Base-by-base conservation (phyloP, 768 basidiomycete species). In the Piloderma croceum region DNA sequence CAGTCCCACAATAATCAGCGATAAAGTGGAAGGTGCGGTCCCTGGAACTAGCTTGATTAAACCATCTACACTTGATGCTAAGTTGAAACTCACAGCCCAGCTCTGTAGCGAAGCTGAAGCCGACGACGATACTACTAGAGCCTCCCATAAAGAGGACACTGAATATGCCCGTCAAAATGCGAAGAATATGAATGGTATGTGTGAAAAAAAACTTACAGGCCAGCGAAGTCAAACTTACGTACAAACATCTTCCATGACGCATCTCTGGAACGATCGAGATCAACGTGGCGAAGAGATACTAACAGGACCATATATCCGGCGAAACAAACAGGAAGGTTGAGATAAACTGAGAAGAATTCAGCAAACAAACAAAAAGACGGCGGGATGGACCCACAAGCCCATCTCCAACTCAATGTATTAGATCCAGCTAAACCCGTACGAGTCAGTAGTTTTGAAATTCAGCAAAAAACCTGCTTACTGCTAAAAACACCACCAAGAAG, bases 341-440 rank as follows among this genome's bases (percentile, higher is more conserved):
- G 70, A 57, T 79, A 90, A 59, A 91, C 88, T 90, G 59, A 27
- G 34, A 36, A 43, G n/a, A n/a, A n/a, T n/a, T n/a, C n/a, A n/a
- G n/a, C n/a, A n/a, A n/a, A n/a, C n/a, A n/a, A n/a, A n/a, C n/a
- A n/a, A n/a, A n/a, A n/a, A n/a, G n/a, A n/a, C n/a, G n/a, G n/a
- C n/a, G n/a, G n/a, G n/a, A n/a, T n/a, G n/a, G 20, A 71, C 88
- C 65, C 62, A 90, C 88, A 91, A 38, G 78, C 83, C 81, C 84
- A 90, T 73, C 89, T 71, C 88, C 88, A 91, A 52, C 68, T 78
- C 39, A 83, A 33, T 21, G 37, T 42, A 22, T 52, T 51, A 19
- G 53, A 45, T 40, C 58, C 58, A 40, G 61, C 56, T 64, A 37
- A 53, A 22, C 63, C 71, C 70, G 35, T 17, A 41, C 22, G 38